Percentiles rank a stretch among this genome's conserved stretches.
phyloP scores from a whole-genome alignment of 2,329 filamentous ascomycete species.

The Pseudohalonectria lignicola region DNA sequence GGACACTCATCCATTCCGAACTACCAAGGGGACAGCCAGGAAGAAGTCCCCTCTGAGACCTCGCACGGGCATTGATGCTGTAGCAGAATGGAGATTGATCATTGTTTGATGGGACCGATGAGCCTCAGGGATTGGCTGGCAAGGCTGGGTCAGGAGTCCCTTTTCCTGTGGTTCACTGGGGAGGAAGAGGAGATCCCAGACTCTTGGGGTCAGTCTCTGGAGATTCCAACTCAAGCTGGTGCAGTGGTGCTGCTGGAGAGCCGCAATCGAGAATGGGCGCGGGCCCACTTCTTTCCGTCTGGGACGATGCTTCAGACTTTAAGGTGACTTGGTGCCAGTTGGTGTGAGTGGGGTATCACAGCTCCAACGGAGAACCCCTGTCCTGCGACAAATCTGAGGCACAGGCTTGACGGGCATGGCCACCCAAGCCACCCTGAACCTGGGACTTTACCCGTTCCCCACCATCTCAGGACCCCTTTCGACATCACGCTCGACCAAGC shows the following conservation, averaged over 20 bases:
- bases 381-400: conserved; percentile 38
- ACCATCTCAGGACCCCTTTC: too few species aligned
- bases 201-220: too few species aligned
- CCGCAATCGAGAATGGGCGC: background rate
- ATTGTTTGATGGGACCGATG: conserved; percentile 18
- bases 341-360: background rate
- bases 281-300: background rate
- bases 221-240: too few species aligned
- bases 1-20: too few species aligned
- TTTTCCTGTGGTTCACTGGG: too few species aligned
- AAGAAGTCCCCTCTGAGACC: conserved; percentile 8
- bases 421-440: too few species aligned
- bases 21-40: too few species aligned
- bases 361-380: conserved; percentile 16
- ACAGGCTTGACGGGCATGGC: conserved; percentile 14
- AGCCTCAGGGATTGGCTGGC: conserved; percentile 14
- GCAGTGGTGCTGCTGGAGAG: background rate
- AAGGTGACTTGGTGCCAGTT: too few species aligned
- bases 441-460: background rate
- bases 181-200: too few species aligned
- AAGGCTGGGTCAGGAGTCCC: too few species aligned
- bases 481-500: too few species aligned
- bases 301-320: background rate
- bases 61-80: conserved; percentile 13
- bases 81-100: conserved; percentile 13